These are phyloP conservation scores for Cardiospermum halicacabum DNA, from an alignment of 345 rosid genomes.

Conservation along the genomic window DNA sequence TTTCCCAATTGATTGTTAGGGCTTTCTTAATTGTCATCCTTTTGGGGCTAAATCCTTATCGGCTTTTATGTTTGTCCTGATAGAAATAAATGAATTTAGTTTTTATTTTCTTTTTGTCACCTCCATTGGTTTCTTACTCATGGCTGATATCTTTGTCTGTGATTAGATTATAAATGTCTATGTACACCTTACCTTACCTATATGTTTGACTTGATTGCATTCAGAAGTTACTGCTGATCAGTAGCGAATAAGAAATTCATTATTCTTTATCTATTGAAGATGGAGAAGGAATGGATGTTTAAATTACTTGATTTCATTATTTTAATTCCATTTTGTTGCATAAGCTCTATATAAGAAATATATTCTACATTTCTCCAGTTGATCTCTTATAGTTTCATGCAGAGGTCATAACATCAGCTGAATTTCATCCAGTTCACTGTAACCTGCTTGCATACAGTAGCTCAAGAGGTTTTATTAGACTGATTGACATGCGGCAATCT, in stretches of 20 bases:
- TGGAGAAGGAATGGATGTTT: background rate
- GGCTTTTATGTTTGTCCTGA: background rate
- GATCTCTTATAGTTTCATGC: constrained; percentile 19
- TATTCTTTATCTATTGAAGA: background rate
- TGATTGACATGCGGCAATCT: constrained; percentile 68
- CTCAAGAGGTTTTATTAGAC: constrained; percentile 60
- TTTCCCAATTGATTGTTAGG: too few relatives aligned
- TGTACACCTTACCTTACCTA: background rate
- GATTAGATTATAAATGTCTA: background rate
- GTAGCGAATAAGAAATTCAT: background rate
- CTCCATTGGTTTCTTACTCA: background rate
- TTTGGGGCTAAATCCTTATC: too few relatives aligned
- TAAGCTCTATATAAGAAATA: background rate
- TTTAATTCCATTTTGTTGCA: constrained; percentile 7
- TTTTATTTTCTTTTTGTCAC: background rate
- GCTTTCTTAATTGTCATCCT: too few relatives aligned
- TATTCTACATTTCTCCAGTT: constrained; percentile 10
- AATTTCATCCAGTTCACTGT: constrained; percentile 63
- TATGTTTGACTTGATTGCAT: background rate
- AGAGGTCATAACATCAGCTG: constrained; percentile 72
- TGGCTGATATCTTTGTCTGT: background rate
- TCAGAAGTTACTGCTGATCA: background rate
- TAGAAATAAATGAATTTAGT: background rate
- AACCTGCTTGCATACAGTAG: constrained; percentile 65
- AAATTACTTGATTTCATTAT: background rate